A percentile compares a stretch with the other conserved stretches of the same genome.
Conservation (phyloP, 495 filamentous ascomycete species). For the Aspergillus leporis region DNA sequence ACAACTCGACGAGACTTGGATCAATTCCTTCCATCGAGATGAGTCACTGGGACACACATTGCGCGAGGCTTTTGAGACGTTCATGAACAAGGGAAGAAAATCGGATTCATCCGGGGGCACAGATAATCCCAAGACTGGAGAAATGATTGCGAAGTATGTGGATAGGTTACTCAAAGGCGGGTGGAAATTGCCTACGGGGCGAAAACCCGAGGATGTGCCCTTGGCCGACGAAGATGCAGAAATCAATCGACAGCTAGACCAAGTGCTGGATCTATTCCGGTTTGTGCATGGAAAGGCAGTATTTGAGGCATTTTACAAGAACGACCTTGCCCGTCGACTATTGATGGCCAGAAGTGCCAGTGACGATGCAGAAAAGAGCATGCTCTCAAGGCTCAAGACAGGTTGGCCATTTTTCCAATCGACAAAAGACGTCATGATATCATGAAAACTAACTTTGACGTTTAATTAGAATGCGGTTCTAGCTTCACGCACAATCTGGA, state of each 20-base stretch:
- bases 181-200: conserved; percentile 64
- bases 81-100: conserved; percentile 84
- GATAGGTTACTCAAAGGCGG: conserved; percentile 86
- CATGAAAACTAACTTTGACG: conserved; percentile 7
- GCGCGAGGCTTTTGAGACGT: conserved; percentile 79
- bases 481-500: conserved; percentile 96
- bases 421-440: neutral
- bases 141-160: conserved; percentile 98
- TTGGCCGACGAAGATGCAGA: conserved; percentile 87
- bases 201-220: conserved; percentile 45
- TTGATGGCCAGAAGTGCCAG: conserved; percentile 90
- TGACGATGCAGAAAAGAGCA: conserved; percentile 91
- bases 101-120: conserved; percentile 66
- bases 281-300: conserved; percentile 97
- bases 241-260: conserved; percentile 84
- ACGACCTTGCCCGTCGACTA: conserved; percentile 84
- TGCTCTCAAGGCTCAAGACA: conserved; percentile 85
- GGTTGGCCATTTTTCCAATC: conserved; percentile 36
- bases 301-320: conserved; percentile 99
- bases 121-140: conserved; percentile 88
- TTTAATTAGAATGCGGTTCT: conserved; percentile 74
- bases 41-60: conserved; percentile 72
- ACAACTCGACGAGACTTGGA: conserved; percentile 71
- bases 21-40: conserved; percentile 70
- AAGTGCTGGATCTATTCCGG: conserved; percentile 89